Evolutionary conservation across 2,329 filamentous ascomycete genomes (phyloP), one percentile per base, ranked within the genome.

Genomic region (Diaporthe caulivora): DNA sequence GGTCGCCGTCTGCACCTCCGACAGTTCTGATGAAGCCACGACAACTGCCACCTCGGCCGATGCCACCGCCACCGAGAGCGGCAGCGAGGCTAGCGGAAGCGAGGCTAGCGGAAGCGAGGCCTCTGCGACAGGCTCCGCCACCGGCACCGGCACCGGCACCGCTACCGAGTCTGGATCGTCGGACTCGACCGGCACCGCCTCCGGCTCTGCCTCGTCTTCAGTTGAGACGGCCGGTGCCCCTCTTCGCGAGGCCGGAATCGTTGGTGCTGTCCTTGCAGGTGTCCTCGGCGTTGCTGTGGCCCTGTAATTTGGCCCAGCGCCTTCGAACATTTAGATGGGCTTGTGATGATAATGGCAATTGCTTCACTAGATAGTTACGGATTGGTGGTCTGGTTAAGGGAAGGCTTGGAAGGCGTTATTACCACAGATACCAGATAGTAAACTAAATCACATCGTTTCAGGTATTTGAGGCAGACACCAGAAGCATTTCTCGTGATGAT

Each of bases 231-330:
- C 72, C 37, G 72, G 70, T 26, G 73, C 71, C 15, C 51, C 71
- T 15, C 13, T 62, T 4, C 73, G 71, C 9, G 73, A 73, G 71
- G 42, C 29, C 7, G 73, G 71, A 7, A 44, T 73, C 8, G 44
- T 70, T 2, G 73, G 73, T 24, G 73, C 65, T 15, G 65, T 75
- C 49, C 58, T 75, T 21, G 73, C 65, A 29, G 71, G 71, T 34
- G 71, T 73, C n/a, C 42, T 75, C 24, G 73, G 73, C 17, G 71
- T 68, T 17, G 71, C 54, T 37, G 58, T 73, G 53, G 71, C 65
- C 51, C 65, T 75, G 34, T 75, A 65, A 75, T 34, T 58, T 47
- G 37, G 34, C 4, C 21, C 26, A 21, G 21, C n/a, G 26, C 21
- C 18, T n/a, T 8, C 21, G 34, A 42, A 21, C 2, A 13, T 11